Percentiles rank a stretch among this genome's conserved stretches.
phyloP scores from a whole-genome alignment of 306 rosid genomes.

The Macrotyloma uniflorum region DNA sequence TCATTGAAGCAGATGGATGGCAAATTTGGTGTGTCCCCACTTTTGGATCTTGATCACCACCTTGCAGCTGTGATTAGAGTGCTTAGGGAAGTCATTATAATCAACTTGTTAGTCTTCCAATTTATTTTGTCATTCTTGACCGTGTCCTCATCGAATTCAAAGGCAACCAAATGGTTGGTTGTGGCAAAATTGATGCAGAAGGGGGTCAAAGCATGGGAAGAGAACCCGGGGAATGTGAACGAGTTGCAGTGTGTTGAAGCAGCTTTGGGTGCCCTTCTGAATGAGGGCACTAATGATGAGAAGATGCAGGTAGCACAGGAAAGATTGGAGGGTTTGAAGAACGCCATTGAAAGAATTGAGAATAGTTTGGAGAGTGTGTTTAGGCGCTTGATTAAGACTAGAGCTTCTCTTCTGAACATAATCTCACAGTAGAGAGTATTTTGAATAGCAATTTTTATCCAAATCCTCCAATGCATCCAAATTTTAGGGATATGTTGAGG shows the following conservation, averaged over 20 bases:
- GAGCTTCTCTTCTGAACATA: slow-evolving; percentile 71
- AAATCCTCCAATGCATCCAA: slow-evolving; percentile 44
- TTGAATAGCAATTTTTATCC: background rate
- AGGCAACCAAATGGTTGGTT: slow-evolving; percentile 50
- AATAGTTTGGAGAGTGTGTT: slow-evolving; percentile 54
- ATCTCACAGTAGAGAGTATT: slow-evolving; percentile 55
- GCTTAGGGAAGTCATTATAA: slow-evolving; percentile 44
- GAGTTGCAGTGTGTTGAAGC: slow-evolving; percentile 55
- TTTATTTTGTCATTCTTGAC: slow-evolving; percentile 49
- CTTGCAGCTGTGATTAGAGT: slow-evolving; percentile 43
- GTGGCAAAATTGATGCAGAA: slow-evolving; percentile 62
- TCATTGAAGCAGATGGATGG: slow-evolving; percentile 49
- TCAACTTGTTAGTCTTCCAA: slow-evolving; percentile 48
- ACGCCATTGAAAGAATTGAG: slow-evolving; percentile 55
- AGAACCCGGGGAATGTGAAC: slow-evolving; percentile 35
- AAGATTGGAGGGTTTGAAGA: slow-evolving; percentile 59
- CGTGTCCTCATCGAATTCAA: slow-evolving; percentile 40
- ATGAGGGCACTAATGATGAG: slow-evolving; percentile 34
- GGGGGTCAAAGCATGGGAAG: slow-evolving; percentile 51
- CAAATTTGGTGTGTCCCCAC: slow-evolving; percentile 41
- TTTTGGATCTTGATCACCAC: slow-evolving; percentile 49
- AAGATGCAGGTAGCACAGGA: slow-evolving; percentile 44
- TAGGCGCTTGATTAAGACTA: slow-evolving; percentile 67
- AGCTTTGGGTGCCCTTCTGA: slow-evolving; percentile 32
- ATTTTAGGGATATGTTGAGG: slow-evolving; percentile 50